phyloP scores from a whole-genome alignment of 164 flowering plant species.

The Liquidambar formosana region DNA sequence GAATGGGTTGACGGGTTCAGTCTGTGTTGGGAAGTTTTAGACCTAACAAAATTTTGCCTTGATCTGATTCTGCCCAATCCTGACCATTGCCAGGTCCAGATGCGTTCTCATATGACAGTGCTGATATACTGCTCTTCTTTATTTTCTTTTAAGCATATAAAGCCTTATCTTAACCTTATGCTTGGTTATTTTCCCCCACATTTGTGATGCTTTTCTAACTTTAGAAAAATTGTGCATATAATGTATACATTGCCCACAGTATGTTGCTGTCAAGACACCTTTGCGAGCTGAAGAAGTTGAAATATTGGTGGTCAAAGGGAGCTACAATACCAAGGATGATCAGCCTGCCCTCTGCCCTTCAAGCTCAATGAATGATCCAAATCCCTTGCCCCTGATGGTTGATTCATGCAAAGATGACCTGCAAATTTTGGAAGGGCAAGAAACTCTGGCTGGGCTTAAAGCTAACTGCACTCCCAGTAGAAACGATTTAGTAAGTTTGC shows the following conservation, averaged over 20 bases:
- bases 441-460: constrained; percentile 30
- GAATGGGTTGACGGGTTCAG: too few species aligned
- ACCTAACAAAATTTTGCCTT: too few species aligned
- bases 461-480: constrained; percentile 11
- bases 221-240: too few species aligned
- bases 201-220: too few species aligned
- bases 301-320: constrained; percentile 24
- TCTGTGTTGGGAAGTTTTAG: too few species aligned
- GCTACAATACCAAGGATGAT: not conserved
- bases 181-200: too few species aligned
- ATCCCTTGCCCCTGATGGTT: not conserved
- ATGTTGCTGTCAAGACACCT: constrained; percentile 31
- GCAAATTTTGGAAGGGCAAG: constrained; percentile 29
- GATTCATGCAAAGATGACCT: constrained; percentile 21
- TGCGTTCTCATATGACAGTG: too few species aligned
- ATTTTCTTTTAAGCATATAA: too few species aligned
- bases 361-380: not conserved
- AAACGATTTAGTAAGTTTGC: constrained; percentile 29
- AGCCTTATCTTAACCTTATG: too few species aligned
- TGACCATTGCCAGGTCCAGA: too few species aligned
- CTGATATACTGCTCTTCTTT: too few species aligned
- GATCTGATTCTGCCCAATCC: too few species aligned
- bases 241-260: constrained; percentile 18
- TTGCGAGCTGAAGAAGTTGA: constrained; percentile 37
- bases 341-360: not conserved